phyloP scores from a whole-genome alignment of 108 stramenopile species.

The Fragilaria crotonensis region DNA sequence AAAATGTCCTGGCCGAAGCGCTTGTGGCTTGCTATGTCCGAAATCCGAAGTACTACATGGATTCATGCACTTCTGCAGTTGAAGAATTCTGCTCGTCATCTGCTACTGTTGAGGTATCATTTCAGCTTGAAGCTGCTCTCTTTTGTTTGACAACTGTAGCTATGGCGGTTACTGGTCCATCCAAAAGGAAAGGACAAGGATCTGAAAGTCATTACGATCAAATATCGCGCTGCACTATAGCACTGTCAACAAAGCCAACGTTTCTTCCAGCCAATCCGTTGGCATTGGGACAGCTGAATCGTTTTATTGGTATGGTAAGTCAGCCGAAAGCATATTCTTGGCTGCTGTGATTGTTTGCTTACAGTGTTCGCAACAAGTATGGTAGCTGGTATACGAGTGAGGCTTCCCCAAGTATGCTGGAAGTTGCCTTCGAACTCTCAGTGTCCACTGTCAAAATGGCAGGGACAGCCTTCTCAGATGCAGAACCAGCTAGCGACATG shows the following conservation, averaged over 20 bases:
- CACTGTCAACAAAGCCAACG: slow-evolving; percentile 33
- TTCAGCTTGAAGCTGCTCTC: slow-evolving; percentile 70
- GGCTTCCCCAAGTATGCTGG: slow-evolving; percentile 17
- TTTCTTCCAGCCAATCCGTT: slow-evolving; percentile 40
- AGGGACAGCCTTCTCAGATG: slow-evolving; percentile 15
- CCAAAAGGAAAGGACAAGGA: background rate
- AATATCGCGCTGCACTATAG: slow-evolving; percentile 34
- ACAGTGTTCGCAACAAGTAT: no score
- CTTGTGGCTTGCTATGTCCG: slow-evolving; percentile 41
- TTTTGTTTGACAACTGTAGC: slow-evolving; percentile 57
- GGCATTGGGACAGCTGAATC: slow-evolving; percentile 34
- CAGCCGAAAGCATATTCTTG: no score
- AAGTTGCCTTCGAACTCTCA: slow-evolving; percentile 41
- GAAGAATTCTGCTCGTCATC: slow-evolving; percentile 60
- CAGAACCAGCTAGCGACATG: slow-evolving; percentile 12
- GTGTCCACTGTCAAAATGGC: slow-evolving; percentile 38
- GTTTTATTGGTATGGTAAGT: slow-evolving; percentile 44
- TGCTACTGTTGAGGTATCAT: slow-evolving; percentile 31
- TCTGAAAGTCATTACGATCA: slow-evolving; percentile 8
- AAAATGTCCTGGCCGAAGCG: slow-evolving; percentile 40
- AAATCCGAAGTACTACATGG: slow-evolving; percentile 37
- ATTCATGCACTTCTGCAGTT: slow-evolving; percentile 62
- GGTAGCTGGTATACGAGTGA: slow-evolving; percentile 18
- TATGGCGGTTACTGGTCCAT: background rate
- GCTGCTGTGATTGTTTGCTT: no score